Evolutionary conservation across 495 filamentous ascomycete genomes (phyloP), one percentile per base, ranked within the genome.

Genomic region (Aspergillus bertholletiae): DNA sequence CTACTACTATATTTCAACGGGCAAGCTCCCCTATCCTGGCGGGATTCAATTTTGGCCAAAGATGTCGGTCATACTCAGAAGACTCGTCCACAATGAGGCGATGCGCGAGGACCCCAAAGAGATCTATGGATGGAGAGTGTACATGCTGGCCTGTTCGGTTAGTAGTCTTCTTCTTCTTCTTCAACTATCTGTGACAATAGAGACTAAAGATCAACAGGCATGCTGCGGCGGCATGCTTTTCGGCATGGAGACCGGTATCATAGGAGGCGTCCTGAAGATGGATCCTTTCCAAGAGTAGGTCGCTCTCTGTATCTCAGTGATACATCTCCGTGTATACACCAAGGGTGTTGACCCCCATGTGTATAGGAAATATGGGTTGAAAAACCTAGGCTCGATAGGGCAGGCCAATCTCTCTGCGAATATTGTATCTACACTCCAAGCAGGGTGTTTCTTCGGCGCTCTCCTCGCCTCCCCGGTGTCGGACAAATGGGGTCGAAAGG

Each of bases 51-150:
- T 1, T 18, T 17, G 23, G 39, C 54, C n/a, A n/a, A 63, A 43
- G n/a, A 73, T 73, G 68, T 66, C 70, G 49, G 63, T 64, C 54
- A 27, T 90, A 48, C 68, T 90, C 28, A 78, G 72, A 56, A 83
- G 79, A 56, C 82, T 92, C 61, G 84, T 90, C 57, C 82, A 82
- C 69, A 92, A 92, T 82, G 86, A 90, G 56, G 84, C 88, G 40
- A 90, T 90, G 84, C 86, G 80, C 70, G 72, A 70, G 43, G 87
- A 88, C 61, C 87, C 88, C 11, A 78, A 77, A 51, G 84, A 91
- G 73, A 88, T 92, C 62, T 92, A 92, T 59, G 86, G 86, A 57
- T 90, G 87, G 87, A 81, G 87, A 53, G 84, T 87, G 18, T 89
- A 84, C 57, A 66, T 81, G 30, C 70, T 90, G 27, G 85, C 87